A percentile compares a stretch with the other conserved stretches of the same genome.
phyloP scores from a whole-genome alignment of 2,329 filamentous ascomycete species.

The Saccharata proteae region DNA sequence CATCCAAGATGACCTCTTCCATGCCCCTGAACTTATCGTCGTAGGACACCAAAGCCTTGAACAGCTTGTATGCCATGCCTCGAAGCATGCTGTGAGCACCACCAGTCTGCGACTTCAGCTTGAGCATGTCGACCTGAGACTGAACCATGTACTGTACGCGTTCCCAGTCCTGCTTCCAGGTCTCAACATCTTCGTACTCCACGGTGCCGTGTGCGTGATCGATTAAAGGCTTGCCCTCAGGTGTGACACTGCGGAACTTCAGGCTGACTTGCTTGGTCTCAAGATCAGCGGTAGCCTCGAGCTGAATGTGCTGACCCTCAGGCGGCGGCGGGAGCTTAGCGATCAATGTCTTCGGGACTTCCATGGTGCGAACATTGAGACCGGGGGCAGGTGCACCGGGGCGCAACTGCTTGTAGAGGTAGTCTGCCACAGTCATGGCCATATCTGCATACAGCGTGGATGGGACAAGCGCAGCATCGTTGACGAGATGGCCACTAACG shows the following conservation, averaged over 20 bases:
- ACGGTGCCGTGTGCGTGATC: conserved; percentile 54
- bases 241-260: conserved; percentile 44
- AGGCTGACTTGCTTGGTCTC: conserved; percentile 43
- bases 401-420: conserved; percentile 52
- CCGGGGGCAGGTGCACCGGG: conserved; percentile 45
- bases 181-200: conserved; percentile 46
- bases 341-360: conserved; percentile 60
- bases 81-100: conserved; percentile 61
- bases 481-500: conserved; percentile 55
- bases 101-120: conserved; percentile 51
- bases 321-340: conserved; percentile 36
- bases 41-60: conserved; percentile 46
- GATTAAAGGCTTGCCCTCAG: conserved; percentile 42
- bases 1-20: conserved; percentile 46
- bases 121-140: conserved; percentile 50
- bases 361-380: conserved; percentile 54
- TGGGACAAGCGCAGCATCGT: conserved; percentile 53
- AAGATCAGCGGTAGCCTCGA: conserved; percentile 49
- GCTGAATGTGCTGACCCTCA: conserved; percentile 46
- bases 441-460: conserved; percentile 54
- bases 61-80: conserved; percentile 67
- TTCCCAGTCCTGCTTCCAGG: conserved; percentile 54
- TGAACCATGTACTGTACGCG: conserved; percentile 50
- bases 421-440: conserved; percentile 52
- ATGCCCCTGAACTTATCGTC: conserved; percentile 46